A percentile compares a stretch with the other conserved stretches of the same genome.
phyloP scores from a whole-genome alignment of 768 basidiomycete genomes.

The Phlebiopsis flavidoalba region DNA sequence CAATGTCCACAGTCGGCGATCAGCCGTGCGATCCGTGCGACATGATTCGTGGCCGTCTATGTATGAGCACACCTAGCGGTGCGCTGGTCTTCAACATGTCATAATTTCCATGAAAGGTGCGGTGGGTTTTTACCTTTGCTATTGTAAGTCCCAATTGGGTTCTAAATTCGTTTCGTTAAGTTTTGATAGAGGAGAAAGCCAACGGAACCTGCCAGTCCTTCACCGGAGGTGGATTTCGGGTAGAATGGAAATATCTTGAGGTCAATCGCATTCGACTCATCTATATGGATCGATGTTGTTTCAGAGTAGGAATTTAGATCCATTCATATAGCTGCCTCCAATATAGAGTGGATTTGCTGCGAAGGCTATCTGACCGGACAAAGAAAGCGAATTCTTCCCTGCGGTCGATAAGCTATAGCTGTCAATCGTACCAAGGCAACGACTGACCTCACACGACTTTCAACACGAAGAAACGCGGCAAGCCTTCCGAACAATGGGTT shows the following conservation, averaged over 20 bases:
- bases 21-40: constrained; percentile 84
- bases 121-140: constrained; percentile 55
- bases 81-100: neutral
- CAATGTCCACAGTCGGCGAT: constrained; percentile 87
- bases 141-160: constrained; percentile 97
- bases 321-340: constrained; percentile 96
- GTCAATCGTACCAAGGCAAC: neutral
- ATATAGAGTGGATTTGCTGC: constrained; percentile 70
- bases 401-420: neutral
- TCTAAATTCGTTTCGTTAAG: constrained; percentile 73
- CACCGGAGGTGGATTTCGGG: constrained; percentile 85
- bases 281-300: constrained; percentile 83
- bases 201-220: constrained; percentile 96
- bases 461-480: constrained; percentile 86
- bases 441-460: constrained; percentile 81
- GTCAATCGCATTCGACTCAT: constrained; percentile 91
- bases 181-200: constrained; percentile 83
- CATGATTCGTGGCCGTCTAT: constrained; percentile 92
- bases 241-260: constrained; percentile 96
- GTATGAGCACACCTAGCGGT: constrained; percentile 62
- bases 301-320: constrained; percentile 97
- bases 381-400: constrained; percentile 89
- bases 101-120: neutral
- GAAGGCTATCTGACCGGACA: constrained; percentile 70
- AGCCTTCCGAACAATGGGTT: constrained; percentile 92